Evolutionary conservation across 331 rosid genomes (phyloP).

Genomic region (Arachis monticola): DNA sequence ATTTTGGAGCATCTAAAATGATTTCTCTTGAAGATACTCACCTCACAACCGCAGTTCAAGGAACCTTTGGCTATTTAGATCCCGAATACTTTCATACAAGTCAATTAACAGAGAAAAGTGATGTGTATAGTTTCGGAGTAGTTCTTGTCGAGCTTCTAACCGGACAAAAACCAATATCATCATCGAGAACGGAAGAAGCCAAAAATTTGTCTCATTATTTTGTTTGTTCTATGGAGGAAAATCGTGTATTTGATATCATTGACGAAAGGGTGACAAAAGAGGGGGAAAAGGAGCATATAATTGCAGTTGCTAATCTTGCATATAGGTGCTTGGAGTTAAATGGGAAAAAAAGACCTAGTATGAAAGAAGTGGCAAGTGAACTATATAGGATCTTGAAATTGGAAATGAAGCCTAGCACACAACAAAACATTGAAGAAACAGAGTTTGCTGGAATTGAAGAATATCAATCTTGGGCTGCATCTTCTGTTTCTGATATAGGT

Average conservation of each 20-base stretch:
- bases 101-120: constrained; percentile 43
- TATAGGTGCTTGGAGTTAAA: constrained; percentile 14
- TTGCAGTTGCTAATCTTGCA: neutral
- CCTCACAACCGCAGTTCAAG: constrained; percentile 38
- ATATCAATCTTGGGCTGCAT: neutral
- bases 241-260: constrained; percentile 16
- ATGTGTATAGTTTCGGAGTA: constrained; percentile 40
- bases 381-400: neutral
- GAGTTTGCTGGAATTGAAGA: constrained; percentile 15
- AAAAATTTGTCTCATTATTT: constrained; percentile 34
- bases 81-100: constrained; percentile 43
- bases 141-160: constrained; percentile 45
- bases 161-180: constrained; percentile 30
- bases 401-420: neutral
- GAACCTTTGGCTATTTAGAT: constrained; percentile 48
- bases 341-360: constrained; percentile 38
- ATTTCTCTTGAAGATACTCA: constrained; percentile 42
- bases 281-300: neutral
- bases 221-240: constrained; percentile 6
- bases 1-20: constrained; percentile 42
- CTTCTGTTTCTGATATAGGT: neutral
- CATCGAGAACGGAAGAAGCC: neutral
- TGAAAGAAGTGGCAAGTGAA: constrained; percentile 39
- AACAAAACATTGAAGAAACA: constrained; percentile 2
- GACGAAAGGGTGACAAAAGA: constrained; percentile 16